phyloP scores from a whole-genome alignment of 768 basidiomycete genomes.

The Mrakia frigida region DNA sequence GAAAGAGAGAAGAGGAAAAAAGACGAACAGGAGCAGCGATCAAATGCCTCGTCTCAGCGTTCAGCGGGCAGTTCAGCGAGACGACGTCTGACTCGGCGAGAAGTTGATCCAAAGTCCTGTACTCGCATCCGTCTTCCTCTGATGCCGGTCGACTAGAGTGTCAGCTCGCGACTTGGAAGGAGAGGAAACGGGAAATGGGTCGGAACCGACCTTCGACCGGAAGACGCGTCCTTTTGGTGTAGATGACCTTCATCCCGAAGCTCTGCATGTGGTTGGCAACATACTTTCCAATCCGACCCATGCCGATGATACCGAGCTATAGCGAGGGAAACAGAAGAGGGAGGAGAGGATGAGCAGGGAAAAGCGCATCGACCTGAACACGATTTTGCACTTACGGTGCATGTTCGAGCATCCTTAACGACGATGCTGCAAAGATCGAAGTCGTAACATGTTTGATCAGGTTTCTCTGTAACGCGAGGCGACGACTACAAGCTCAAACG shows the following conservation, averaged over 20 bases:
- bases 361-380: neutral
- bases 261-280: conserved; percentile 38
- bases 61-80: conserved; percentile 40
- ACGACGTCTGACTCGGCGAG: conserved; percentile 39
- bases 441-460: too few species aligned
- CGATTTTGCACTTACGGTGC: conserved; percentile 31
- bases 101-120: conserved; percentile 40
- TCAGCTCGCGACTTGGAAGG: neutral
- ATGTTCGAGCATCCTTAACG: conserved; percentile 35
- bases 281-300: conserved; percentile 44
- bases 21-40: conserved; percentile 29
- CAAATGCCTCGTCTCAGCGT: conserved; percentile 36
- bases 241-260: conserved; percentile 43
- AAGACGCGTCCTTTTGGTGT: conserved; percentile 40
- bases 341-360: conserved; percentile 30
- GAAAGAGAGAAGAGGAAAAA: neutral
- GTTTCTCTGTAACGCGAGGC: too few species aligned
- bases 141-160: neutral
- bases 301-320: conserved; percentile 43
- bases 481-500: neutral
- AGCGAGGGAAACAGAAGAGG: conserved; percentile 19
- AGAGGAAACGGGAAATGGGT: neutral
- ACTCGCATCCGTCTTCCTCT: conserved; percentile 38
- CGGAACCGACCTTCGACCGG: conserved; percentile 33
- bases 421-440: conserved; percentile 8